These are phyloP conservation scores for Endotrypanum monterogeii DNA, from an alignment of 208 protist species.

Conservation along the genomic window DNA sequence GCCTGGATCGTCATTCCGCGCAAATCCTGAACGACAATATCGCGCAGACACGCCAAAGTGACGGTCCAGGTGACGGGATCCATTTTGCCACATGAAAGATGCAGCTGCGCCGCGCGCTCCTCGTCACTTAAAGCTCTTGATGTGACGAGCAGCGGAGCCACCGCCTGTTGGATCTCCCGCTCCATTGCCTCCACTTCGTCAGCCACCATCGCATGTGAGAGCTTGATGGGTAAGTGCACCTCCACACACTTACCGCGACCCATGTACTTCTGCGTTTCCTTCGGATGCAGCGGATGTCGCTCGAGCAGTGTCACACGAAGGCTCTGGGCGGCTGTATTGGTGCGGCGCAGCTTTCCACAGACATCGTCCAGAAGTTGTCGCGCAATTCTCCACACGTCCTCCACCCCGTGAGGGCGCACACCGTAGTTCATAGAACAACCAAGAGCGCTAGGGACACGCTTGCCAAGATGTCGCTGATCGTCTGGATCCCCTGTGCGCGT, in stretches of 20 bases:
- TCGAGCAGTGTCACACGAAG: slow-evolving; percentile 81
- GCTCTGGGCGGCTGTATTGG: slow-evolving; percentile 30
- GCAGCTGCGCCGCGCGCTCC: slow-evolving; percentile 49
- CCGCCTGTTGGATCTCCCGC: slow-evolving; percentile 25
- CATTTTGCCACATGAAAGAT: slow-evolving; percentile 27
- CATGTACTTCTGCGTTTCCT: slow-evolving; percentile 85
- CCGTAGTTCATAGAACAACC: slow-evolving; percentile 92
- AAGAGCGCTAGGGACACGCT: slow-evolving; percentile 54
- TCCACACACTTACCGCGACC: slow-evolving; percentile 84
- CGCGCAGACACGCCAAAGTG: slow-evolving; percentile 32
- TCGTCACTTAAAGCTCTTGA: slow-evolving; percentile 48
- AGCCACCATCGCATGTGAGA: slow-evolving; percentile 46
- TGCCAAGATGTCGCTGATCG: slow-evolving; percentile 60
- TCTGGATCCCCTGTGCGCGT: slow-evolving; percentile 76
- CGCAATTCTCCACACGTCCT: slow-evolving; percentile 73
- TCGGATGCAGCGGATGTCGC: slow-evolving; percentile 78
- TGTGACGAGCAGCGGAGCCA: slow-evolving; percentile 58
- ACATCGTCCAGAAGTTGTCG: slow-evolving; percentile 72
- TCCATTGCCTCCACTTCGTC: slow-evolving; percentile 52
- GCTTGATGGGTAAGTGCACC: slow-evolving; percentile 65
- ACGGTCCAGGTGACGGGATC: slow-evolving; percentile 66
- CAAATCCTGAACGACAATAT: slow-evolving; percentile 80
- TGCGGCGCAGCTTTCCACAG: slow-evolving; percentile 69
- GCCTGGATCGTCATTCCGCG: slow-evolving; percentile 86
- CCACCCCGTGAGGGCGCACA: slow-evolving; percentile 55